Percentiles rank a stretch among this genome's conserved stretches.
phyloP scores from a whole-genome alignment of 129 eudicot species.

The Chrysanthemum lavandulifolium region DNA sequence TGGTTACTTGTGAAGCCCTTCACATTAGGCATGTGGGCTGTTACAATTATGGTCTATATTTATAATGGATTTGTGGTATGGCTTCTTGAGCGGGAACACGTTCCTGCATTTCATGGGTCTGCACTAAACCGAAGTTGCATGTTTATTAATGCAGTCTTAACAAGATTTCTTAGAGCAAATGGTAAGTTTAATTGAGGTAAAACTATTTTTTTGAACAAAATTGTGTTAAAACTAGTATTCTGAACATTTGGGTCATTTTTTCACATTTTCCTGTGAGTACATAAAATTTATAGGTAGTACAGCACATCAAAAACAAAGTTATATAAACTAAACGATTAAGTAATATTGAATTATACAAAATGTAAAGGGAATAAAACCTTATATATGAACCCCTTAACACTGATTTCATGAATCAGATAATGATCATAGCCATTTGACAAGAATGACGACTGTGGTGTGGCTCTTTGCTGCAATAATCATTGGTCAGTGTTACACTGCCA shows the following conservation, averaged over 20 bases:
- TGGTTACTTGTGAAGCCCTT: slow-evolving; percentile 65
- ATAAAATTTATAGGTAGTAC: too few relatives aligned
- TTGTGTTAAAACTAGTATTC: too few relatives aligned
- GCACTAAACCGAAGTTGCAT: slow-evolving; percentile 22
- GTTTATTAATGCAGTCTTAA: slow-evolving; percentile 41
- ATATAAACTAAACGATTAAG: too few relatives aligned
- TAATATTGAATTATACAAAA: background rate
- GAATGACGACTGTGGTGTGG: slow-evolving; percentile 48
- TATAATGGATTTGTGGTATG: slow-evolving; percentile 56
- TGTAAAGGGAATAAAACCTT: background rate
- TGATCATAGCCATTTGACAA: slow-evolving; percentile 40
- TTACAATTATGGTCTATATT: slow-evolving; percentile 30
- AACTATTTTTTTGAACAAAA: too few relatives aligned
- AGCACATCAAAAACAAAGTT: too few relatives aligned
- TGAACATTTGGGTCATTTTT: too few relatives aligned
- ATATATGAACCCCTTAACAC: background rate
- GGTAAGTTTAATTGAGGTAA: slow-evolving; percentile 19
- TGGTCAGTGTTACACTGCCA: slow-evolving; percentile 59
- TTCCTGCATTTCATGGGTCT: slow-evolving; percentile 10
- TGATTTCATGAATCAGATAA: slow-evolving; percentile 36
- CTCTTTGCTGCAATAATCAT: slow-evolving; percentile 45
- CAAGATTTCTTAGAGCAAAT: slow-evolving; percentile 30
- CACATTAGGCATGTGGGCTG: slow-evolving; percentile 46
- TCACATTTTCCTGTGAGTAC: too few relatives aligned
- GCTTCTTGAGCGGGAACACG: slow-evolving; percentile 40